Base-by-base conservation (phyloP, 2,329 filamentous ascomycete genomes). In the Fusarium caatingaense region DNA sequence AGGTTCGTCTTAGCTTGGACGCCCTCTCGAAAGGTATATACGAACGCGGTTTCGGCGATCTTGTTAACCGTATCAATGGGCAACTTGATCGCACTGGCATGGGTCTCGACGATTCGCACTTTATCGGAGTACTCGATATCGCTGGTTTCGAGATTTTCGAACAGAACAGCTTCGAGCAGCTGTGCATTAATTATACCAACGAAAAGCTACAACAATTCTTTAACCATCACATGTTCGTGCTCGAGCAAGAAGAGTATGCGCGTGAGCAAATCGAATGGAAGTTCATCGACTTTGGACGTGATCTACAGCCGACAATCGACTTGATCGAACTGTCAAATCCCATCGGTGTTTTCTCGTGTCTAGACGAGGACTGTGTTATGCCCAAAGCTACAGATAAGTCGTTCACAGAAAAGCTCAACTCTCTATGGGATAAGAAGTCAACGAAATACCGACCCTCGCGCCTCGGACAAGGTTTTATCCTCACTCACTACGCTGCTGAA, bases 171-270 rank as follows among this genome's bases (percentile, higher is more conserved):
- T 99, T 99, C 76, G 96, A 99, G 79, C 96, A 99, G 80, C 87
- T 99, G 8, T 99, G 96, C 84, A 99, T 99, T 86, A 99, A 99
- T 81, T 99, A 99, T 81, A 98, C 97, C 66, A 99, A 99, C 81
- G 96, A 99, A 80, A 99, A 98, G 80, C 88, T 99, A 9, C 96
- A 99, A 77, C 96, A 99, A 74, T 99, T 99, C 80, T 99, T 99
- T 87, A 99, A 99, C 76, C 96, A 99, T 78, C 97, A 99, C 83
- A 99, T 99, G 96, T 99, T 99, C 77, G 96, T 99, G 12, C 85
- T 99, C 10, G 96, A 99, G 78, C 96, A 99, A 77, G 96, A 99
- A 79, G 96, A 99, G 79, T 99, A 99, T 79, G 94, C 96, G 11
- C 87, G 95, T 49, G 96, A 99, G 78, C 93, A 98, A 80, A 99